These are phyloP conservation scores for Boletellus deceptivus DNA, from an alignment of 1,284 basidiomycete genomes.

Conservation along the genomic window DNA sequence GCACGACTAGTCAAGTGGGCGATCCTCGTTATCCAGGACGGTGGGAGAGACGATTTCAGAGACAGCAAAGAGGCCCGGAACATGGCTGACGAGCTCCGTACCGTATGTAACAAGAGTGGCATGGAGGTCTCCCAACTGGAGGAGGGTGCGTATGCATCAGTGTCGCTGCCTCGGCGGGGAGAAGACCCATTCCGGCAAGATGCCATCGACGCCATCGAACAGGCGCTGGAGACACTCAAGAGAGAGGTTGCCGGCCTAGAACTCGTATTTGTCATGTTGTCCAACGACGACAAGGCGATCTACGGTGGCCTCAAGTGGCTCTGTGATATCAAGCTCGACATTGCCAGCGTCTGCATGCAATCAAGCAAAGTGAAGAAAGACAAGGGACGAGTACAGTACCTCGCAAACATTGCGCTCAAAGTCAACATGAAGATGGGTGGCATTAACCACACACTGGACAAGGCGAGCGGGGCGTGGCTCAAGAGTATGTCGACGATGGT, in stretches of 20 bases:
- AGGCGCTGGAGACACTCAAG: constrained; percentile 19
- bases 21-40: constrained; percentile 61
- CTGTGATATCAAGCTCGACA: constrained; percentile 61
- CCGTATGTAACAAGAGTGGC: constrained; percentile 59
- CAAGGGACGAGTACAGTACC: constrained; percentile 41
- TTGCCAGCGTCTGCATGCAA: constrained; percentile 70
- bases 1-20: constrained; percentile 56
- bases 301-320: constrained; percentile 72
- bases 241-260: constrained; percentile 23
- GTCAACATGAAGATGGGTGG: constrained; percentile 82
- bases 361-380: constrained; percentile 53
- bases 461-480: constrained; percentile 53
- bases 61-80: constrained; percentile 42
- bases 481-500: constrained; percentile 64
- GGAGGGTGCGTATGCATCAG: constrained; percentile 4
- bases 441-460: constrained; percentile 65
- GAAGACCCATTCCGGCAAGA: constrained; percentile 10
- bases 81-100: constrained; percentile 47
- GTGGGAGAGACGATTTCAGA: constrained; percentile 43
- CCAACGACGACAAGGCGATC: constrained; percentile 63
- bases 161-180: constrained; percentile 4
- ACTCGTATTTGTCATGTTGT: constrained; percentile 56
- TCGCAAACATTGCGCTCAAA: constrained; percentile 38
- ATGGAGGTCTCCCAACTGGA: constrained; percentile 38
- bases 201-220: constrained; percentile 23